Conservation (phyloP, 2,329 filamentous ascomycete species). For the Ophiobolus disseminans region DNA sequence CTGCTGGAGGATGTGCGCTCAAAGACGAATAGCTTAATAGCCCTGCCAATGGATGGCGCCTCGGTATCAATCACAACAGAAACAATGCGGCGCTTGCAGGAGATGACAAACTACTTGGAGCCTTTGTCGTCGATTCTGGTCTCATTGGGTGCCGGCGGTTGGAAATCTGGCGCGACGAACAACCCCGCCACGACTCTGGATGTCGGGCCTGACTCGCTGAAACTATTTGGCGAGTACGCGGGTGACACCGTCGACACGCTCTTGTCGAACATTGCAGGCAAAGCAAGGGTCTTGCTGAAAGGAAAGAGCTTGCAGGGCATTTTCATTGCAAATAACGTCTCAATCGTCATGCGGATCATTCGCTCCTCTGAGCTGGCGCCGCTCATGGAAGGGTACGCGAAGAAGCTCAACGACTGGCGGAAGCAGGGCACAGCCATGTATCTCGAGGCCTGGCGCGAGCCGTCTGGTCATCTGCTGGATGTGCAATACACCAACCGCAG, state of each 20-base stretch:
- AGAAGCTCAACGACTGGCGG: slow-evolving; percentile 80
- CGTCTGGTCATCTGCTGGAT: slow-evolving; percentile 82
- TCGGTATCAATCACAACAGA: slow-evolving; percentile 80
- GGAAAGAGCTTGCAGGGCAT: slow-evolving; percentile 79
- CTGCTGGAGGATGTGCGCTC: slow-evolving; percentile 83
- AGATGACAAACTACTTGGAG: slow-evolving; percentile 83
- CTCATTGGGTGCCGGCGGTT: slow-evolving; percentile 90
- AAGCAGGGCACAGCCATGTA: slow-evolving; percentile 86
- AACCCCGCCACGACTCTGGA: slow-evolving; percentile 74
- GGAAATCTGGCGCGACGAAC: slow-evolving; percentile 64
- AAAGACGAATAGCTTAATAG: slow-evolving; percentile 69
- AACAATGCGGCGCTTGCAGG: slow-evolving; percentile 84
- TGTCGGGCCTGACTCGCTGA: slow-evolving; percentile 83
- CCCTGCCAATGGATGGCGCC: slow-evolving; percentile 78
- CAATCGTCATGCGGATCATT: slow-evolving; percentile 84
- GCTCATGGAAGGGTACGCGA: slow-evolving; percentile 69
- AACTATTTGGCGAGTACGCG: slow-evolving; percentile 89
- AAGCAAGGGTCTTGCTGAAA: slow-evolving; percentile 75
- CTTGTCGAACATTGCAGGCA: slow-evolving; percentile 76
- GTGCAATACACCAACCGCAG: slow-evolving; percentile 85
- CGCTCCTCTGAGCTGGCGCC: slow-evolving; percentile 77
- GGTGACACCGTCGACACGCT: slow-evolving; percentile 86
- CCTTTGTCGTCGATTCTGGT: slow-evolving; percentile 90
- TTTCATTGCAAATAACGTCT: slow-evolving; percentile 87
- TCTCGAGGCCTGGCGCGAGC: slow-evolving; percentile 85